Conservation (phyloP, 441 rosid genomes). For the Pelargonium fulgidum region DNA sequence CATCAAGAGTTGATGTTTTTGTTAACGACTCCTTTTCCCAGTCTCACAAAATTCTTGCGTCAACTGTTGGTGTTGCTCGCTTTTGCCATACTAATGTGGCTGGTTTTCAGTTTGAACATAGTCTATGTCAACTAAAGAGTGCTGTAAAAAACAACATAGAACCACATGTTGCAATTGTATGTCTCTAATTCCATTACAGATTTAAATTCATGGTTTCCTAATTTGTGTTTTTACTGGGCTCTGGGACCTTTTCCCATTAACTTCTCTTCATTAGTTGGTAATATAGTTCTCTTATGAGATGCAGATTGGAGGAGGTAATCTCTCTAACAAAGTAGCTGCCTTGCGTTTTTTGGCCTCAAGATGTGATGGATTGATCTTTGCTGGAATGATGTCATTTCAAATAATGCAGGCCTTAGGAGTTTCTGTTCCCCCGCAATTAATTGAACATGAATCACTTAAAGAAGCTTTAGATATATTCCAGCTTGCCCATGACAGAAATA, state of each 20-base stretch:
- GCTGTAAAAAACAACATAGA: slow-evolving; percentile 29
- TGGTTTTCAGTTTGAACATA: slow-evolving; percentile 60
- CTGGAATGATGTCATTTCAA: slow-evolving; percentile 61
- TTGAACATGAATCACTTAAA: slow-evolving; percentile 40
- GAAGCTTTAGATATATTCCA: slow-evolving; percentile 44
- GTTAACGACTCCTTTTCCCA: slow-evolving; percentile 57
- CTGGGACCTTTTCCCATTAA: slow-evolving; percentile 3
- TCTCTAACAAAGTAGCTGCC: slow-evolving; percentile 49
- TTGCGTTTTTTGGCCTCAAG: slow-evolving; percentile 51
- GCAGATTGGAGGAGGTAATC: slow-evolving; percentile 70
- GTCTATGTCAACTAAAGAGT: slow-evolving; percentile 38
- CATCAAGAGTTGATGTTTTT: slow-evolving; percentile 59
- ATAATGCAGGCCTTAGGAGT: slow-evolving; percentile 54
- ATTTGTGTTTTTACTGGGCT: background rate
- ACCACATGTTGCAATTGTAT: slow-evolving; percentile 60
- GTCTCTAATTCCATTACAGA: slow-evolving; percentile 20
- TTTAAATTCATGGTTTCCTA: background rate
- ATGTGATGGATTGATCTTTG: slow-evolving; percentile 56
- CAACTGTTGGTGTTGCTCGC: slow-evolving; percentile 53
- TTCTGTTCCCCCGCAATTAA: slow-evolving; percentile 37
- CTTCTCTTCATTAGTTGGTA: slow-evolving; percentile 22
- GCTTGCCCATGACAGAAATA: slow-evolving; percentile 38
- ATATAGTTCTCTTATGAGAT: slow-evolving; percentile 19
- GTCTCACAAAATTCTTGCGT: slow-evolving; percentile 63
- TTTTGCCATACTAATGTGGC: slow-evolving; percentile 49